These are phyloP conservation scores for Fusarium bulbicola DNA, from an alignment of 2,329 filamentous ascomycete species.

Conservation along the genomic window DNA sequence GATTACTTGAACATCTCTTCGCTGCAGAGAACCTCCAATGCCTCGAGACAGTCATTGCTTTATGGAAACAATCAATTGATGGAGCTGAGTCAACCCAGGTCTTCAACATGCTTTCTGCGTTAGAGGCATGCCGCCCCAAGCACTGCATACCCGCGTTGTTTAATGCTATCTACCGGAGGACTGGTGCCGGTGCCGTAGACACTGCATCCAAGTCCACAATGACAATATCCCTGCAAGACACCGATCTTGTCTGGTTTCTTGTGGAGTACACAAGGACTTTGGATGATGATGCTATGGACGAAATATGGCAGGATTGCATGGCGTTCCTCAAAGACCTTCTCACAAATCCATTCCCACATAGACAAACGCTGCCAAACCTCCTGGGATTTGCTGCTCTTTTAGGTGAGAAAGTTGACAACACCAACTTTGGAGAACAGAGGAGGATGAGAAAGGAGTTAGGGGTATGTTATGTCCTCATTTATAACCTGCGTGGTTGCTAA, in stretches of 20 bases:
- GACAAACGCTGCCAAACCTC: conserved; percentile 86
- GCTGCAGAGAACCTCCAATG: conserved; percentile 92
- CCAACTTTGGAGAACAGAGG: conserved; percentile 92
- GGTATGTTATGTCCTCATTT: conserved; percentile 53
- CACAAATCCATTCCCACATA: conserved; percentile 92
- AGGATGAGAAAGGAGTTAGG: conserved; percentile 91
- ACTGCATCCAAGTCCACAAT: conserved; percentile 84
- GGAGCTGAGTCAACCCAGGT: conserved; percentile 68
- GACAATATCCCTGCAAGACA: conserved; percentile 84
- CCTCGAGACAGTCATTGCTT: conserved; percentile 86
- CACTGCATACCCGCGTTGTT: conserved; percentile 94
- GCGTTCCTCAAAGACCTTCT: conserved; percentile 89
- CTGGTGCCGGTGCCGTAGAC: conserved; percentile 83
- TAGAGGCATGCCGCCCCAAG: conserved; percentile 90
- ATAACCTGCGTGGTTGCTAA: conserved; percentile 39
- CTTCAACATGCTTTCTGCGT: conserved; percentile 86
- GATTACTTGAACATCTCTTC: conserved; percentile 92
- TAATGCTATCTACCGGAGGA: conserved; percentile 94
- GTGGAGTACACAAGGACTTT: conserved; percentile 89
- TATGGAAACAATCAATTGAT: conserved; percentile 72
- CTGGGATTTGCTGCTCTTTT: conserved; percentile 90
- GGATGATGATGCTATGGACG: conserved; percentile 97
- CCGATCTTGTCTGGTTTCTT: conserved; percentile 86
- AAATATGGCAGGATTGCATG: conserved; percentile 96
- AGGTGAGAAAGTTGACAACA: conserved; percentile 96